Evolutionary conservation across 345 rosid species (phyloP), one percentile per base, ranked within the genome.

Genomic region (Eucalyptus viminalis): DNA sequence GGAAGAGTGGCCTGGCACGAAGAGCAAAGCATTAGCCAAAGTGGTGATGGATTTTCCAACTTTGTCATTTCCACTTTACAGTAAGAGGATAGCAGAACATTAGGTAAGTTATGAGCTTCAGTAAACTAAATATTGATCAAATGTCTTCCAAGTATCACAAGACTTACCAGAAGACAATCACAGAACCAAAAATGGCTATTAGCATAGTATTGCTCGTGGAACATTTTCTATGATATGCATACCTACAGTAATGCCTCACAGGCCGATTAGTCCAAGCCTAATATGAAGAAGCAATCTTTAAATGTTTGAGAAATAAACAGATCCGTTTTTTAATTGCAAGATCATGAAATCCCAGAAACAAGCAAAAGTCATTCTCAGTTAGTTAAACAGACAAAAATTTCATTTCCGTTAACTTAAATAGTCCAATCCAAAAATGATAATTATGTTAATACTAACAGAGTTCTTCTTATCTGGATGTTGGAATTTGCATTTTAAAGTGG

Each of bases 1-100:
- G 97, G 98, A 88, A 97, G 90, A 15, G 98, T 96, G 34, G 99
- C 99, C 99, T 97, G 90, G 22, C 87, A 25, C 5, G 25, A 51
- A 29, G 21, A 49, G 24, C 62, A n/a, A 31, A 86, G 62, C 37
- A 24, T 22, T 56, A 86, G 17, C 60, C 31, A 51, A 31, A 34
- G 40, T 22, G 44, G 44, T 40, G 29, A 45, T 49, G 62, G 45
- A 40, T 50, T 86, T 86, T 50, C 27, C 27, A 54, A 86, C 37
- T 62, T 62, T 9, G 25, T 69, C 44, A 17, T 69, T 34, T 69
- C 14, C 81, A 69, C 81, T 69, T 69, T 69, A 40, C 81, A 17
- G 44, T 69, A 19, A 11, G 45, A 6, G 47, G 47, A 19, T 76
- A 69, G 24, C 27, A 4, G 43, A 76, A 37, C 45, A 76, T 76